phyloP scores from a whole-genome alignment of 2,329 filamentous ascomycete genomes.

The Lomentospora prolificans region DNA sequence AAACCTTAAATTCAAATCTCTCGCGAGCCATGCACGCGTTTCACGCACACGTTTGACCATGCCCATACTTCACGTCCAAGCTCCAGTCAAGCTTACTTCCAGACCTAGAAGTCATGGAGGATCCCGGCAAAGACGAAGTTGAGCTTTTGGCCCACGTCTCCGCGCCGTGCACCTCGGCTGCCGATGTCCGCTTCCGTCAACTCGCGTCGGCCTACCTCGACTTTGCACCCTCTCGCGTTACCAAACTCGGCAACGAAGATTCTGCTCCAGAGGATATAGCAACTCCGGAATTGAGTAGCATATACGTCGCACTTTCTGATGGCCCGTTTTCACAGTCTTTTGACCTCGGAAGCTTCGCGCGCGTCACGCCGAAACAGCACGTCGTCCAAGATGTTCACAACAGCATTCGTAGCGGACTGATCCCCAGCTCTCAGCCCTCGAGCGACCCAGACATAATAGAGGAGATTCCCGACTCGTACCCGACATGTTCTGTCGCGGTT shows the following conservation, averaged over 20 bases:
- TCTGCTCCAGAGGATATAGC: background rate
- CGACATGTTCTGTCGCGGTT: slow-evolving; percentile 19
- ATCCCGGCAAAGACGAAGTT: slow-evolving; percentile 18
- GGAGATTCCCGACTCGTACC: slow-evolving; percentile 46
- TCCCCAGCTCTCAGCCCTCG: background rate
- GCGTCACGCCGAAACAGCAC: background rate
- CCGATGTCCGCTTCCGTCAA: slow-evolving; percentile 39
- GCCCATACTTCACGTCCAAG: background rate
- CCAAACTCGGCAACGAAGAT: background rate
- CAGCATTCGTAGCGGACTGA: background rate
- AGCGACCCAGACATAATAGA: slow-evolving; percentile 24
- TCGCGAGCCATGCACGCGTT: background rate
- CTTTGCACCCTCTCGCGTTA: slow-evolving; percentile 26
- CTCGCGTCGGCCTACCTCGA: slow-evolving; percentile 41
- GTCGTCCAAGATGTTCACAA: background rate
- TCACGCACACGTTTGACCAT: background rate
- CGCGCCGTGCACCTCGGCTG: slow-evolving; percentile 35
- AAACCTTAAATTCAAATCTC: background rate
- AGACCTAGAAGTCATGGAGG: background rate
- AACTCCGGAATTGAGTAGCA: background rate
- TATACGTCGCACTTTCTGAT: background rate
- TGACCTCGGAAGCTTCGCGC: background rate
- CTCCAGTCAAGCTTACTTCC: background rate
- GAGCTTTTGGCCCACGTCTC: slow-evolving; percentile 48
- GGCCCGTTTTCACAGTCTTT: background rate